phyloP scores from a whole-genome alignment of 352 stramenopile genomes.

The Peronosclerospora sorghi region DNA sequence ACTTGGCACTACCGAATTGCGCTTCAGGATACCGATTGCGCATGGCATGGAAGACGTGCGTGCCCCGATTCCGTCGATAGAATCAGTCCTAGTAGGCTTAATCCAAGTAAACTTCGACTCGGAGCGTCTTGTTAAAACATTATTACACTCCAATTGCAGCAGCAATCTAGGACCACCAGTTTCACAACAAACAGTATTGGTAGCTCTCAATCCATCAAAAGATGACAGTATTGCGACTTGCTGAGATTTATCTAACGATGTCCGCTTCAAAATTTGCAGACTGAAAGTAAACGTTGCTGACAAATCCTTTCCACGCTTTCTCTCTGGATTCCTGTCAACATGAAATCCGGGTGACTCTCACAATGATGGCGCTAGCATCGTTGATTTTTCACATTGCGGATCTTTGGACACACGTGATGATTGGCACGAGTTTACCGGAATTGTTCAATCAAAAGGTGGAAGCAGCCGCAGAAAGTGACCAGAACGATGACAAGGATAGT shows the following conservation, averaged over 20 bases:
- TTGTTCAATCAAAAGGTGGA: constrained; percentile 15
- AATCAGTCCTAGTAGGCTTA: constrained; percentile 9
- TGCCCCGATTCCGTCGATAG: constrained; percentile 13
- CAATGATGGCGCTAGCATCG: constrained; percentile 43
- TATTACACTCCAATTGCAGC: constrained; percentile 1
- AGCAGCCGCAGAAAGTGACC: constrained; percentile 4
- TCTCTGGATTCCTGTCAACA: constrained; percentile 44
- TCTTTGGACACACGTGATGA: constrained; percentile 49
- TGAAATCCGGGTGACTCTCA: constrained; percentile 50
- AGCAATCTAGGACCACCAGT: neutral
- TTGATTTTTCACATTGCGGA: constrained; percentile 56
- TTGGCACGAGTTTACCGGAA: constrained; percentile 34
- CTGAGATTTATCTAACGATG: constrained; percentile 9
- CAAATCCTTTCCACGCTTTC: constrained; percentile 20
- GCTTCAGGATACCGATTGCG: constrained; percentile 15
- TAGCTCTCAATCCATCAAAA: neutral
- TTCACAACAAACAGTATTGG: too few species aligned
- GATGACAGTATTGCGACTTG: constrained; percentile 6
- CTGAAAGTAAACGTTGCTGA: constrained; percentile 12
- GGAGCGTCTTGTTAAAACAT: constrained; percentile 5
- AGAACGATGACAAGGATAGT: constrained; percentile 7
- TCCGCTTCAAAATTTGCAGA: constrained; percentile 4
- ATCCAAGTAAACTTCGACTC: constrained; percentile 14
- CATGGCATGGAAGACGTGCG: constrained; percentile 4
- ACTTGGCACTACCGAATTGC: constrained; percentile 20